phyloP scores from a whole-genome alignment of 768 basidiomycete genomes.

The Tricholoma terreum region DNA sequence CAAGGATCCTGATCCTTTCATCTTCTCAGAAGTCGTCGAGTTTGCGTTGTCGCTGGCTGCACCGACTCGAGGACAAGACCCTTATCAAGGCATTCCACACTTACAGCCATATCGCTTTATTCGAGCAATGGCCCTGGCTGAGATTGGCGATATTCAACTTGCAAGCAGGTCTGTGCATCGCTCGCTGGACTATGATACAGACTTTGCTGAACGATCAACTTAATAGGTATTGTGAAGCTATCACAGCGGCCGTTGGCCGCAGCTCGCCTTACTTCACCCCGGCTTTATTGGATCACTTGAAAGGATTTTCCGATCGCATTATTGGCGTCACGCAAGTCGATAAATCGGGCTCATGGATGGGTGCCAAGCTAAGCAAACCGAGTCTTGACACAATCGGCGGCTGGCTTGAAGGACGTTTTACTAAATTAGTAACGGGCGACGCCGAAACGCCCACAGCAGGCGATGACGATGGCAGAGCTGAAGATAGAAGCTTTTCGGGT shows the following conservation, averaged over 20 bases:
- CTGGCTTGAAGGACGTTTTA: constrained; percentile 90
- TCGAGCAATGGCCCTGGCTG: constrained; percentile 72
- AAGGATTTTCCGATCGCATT: constrained; percentile 76
- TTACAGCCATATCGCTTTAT: constrained; percentile 86
- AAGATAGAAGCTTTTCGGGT: constrained; percentile 52
- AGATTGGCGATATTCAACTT: constrained; percentile 72
- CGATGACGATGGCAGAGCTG: constrained; percentile 35
- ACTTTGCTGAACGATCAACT: background rate
- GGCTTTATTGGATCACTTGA: constrained; percentile 68
- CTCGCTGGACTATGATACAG: background rate
- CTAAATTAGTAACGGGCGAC: constrained; percentile 94
- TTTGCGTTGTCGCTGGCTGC: constrained; percentile 82
- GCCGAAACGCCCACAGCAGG: constrained; percentile 48
- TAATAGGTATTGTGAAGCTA: constrained; percentile 88
- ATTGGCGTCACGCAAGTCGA: constrained; percentile 69
- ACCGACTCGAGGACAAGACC: constrained; percentile 78
- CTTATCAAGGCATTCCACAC: constrained; percentile 78
- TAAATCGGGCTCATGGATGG: constrained; percentile 82
- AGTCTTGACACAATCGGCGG: constrained; percentile 88
- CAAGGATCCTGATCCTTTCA: constrained; percentile 70
- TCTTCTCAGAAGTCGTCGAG: constrained; percentile 89
- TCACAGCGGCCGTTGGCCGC: constrained; percentile 61
- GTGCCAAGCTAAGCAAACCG: constrained; percentile 83
- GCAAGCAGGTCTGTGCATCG: constrained; percentile 64
- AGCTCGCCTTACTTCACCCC: constrained; percentile 66